A percentile compares a stretch with the other conserved stretches of the same genome.
These are phyloP conservation scores for Aspergillus sp. DNA, from an alignment of 2,329 filamentous ascomycete species.

Conservation along the genomic window DNA sequence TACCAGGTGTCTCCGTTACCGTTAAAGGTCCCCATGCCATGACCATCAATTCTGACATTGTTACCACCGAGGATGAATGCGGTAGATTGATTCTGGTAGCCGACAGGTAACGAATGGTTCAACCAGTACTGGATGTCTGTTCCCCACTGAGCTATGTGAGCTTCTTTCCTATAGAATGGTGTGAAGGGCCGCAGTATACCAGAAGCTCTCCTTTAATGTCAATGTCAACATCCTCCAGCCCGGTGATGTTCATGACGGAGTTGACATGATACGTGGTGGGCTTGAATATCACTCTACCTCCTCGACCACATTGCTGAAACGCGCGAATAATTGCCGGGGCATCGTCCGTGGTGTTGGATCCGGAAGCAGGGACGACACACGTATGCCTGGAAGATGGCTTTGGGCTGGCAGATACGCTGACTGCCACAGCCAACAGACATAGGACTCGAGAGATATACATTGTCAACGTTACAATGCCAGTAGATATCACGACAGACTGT, in stretches of 20 bases:
- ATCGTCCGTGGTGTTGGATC: constrained; percentile 41
- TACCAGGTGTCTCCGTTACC: constrained; percentile 50
- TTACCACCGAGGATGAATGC: constrained; percentile 53
- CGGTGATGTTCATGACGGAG: constrained; percentile 50
- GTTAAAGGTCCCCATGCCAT: constrained; percentile 49
- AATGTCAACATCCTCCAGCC: constrained; percentile 48
- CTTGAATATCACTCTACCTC: constrained; percentile 52
- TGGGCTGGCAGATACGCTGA: background rate
- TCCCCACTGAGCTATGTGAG: constrained; percentile 25
- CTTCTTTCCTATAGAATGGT: background rate
- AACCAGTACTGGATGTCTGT: constrained; percentile 51
- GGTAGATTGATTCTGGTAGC: constrained; percentile 51
- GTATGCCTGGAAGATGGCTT: background rate
- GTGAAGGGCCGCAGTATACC: constrained; percentile 28
- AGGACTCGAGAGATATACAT: background rate
- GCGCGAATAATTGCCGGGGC: constrained; percentile 53
- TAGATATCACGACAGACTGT: too few species aligned
- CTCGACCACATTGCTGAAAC: constrained; percentile 49
- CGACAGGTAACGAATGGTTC: constrained; percentile 45
- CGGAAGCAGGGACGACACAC: constrained; percentile 13
- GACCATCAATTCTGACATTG: constrained; percentile 49
- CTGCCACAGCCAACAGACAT: background rate
- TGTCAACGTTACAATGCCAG: background rate
- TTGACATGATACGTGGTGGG: constrained; percentile 51
- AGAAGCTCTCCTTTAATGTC: constrained; percentile 50